Base-by-base conservation (phyloP, 129 eudicot genomes). In the carrot (Daucus carota) region DNA sequence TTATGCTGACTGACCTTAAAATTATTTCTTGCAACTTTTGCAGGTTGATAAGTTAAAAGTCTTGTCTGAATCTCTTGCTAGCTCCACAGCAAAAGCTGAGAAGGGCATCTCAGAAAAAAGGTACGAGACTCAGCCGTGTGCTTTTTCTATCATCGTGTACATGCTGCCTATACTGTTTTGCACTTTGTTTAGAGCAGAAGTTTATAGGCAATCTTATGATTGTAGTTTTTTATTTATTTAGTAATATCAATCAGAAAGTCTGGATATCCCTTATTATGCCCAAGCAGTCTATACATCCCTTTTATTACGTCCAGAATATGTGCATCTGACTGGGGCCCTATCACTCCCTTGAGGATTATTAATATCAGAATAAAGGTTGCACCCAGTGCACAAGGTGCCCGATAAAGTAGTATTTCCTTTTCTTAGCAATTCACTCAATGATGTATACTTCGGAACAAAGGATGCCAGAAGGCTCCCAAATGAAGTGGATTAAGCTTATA, bases 1-100 rank as follows among this genome's bases (percentile, higher is more conserved):
- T 45, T 65, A 73, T 33, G 71, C 78, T 74, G 50, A 44, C 76
- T 78, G 43, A 66, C 32, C 62, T 24, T 81, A 73, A 83, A 44
- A 52, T 16, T 69, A 45, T 14, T 52, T n/a, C 26, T 29, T 20
- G 29, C 65, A 24, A 45, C 36, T 15, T 26, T 40, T 68, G 73
- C 88, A 93, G 99, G 93, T 95, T 76, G 99, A 91, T 85, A 95
- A 95, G 88, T 75, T 91, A 84, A 95, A 91, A 84, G 96, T 95
- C 72, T 84, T 95, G 75, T 83, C 87, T 14, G 99, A 91, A 73
- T 95, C 99, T 78, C 97, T 95, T 78, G 88, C 85, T 57, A 91
- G 87, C 84, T 95, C 99, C 77, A 72, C 87, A 63, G 14, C 81
- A 42, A 95, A 89, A 88, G 76, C 97, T 76, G 96, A 91, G 87